Evolutionary conservation across 805 yeast genomes (phyloP), one percentile per base, ranked within the genome.

Genomic region (Candida nitratophila): DNA sequence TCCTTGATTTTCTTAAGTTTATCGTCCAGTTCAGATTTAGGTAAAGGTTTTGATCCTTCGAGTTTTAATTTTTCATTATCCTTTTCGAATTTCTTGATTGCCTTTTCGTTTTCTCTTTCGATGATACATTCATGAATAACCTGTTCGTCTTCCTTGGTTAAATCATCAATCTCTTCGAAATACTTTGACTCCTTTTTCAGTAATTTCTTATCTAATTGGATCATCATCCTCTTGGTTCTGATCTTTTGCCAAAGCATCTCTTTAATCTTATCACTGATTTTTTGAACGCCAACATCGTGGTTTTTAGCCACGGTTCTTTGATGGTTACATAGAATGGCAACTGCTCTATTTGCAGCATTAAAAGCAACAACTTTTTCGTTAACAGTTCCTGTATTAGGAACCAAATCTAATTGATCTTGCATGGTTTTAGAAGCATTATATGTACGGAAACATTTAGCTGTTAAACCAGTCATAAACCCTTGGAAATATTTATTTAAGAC

Each of bases 371-470:
- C 81, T 55, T 88, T 91, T 60, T 90, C 97, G 21, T 85, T 83
- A 4, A 87, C 84, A 0, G 95, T 79, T 24, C 96, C 96, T 57
- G 79, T 84, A 60, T 87, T 85, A n/a, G 83, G 74, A 52, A 91
- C 88, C 55, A 81, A 66, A 59, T 86, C 96, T 47, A 91, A 65
- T 61, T 88, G 96, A 56, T 90, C 95, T 63, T 90, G 97, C 97
- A 90, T 91, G 2, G 96, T 89, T 62, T 86, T 86, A 1, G 96
- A 86, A 1, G 98, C 98, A 66, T 90, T 90, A 60, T 86, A 90
- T 0, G 98, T 90, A 81, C 98, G 95, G 73, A 90, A 91, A 19
- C 90, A 97, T 64, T 90, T 90, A 4, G 98, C 98, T 0, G 97
- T 89, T 50, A 90, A 72, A 0, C 98, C 98, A 21, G 85, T 80